Evolutionary conservation across 2,329 filamentous ascomycete genomes (phyloP), one percentile per base, ranked within the genome.

Genomic region (Xylariaceae sp.): DNA sequence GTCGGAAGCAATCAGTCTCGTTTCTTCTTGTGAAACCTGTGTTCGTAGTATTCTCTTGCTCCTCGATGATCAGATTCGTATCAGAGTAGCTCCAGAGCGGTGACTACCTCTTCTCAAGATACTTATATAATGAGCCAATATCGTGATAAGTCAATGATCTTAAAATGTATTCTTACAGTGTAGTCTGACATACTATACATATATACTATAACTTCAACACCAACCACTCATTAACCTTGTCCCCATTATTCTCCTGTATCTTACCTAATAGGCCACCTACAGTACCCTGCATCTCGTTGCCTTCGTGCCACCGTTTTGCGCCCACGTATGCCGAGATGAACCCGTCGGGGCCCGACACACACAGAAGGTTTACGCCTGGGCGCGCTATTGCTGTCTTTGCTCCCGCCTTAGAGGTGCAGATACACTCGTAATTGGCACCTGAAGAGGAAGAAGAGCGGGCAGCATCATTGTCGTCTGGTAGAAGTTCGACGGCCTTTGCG

Each of bases 271-370:
- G 71, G 0, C 93, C 93, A 5, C 84, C 82, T 0, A 96, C 75
- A 0, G 84, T 80, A 0, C 93, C 93, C 68, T 96, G 92, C 9
- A 84, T 79, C 74, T 96, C 89, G 55, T 78, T 78, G 0, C 92
- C 91, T 24, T 82, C 82, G 9, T 81, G 77, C 90, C 91, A 96
- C 3, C 84, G 75, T 75, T 96, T 96, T 8, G 87, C 79, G 1
- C 95, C 94, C 2, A 92, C 91, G 75, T 90, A 91, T 62, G 89
- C 83, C 39, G 84, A 82, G 34, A 98, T 82, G 74, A 98, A 98
- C 0, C 95, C 94, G 51, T 96, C 91, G 0, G 95, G 94, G 0
- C 95, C 95, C 0, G 92, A 96, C 1, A 98, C 84, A 53, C 96
- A 79, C n/a, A 97, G 78, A 17, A 96, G 72, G 58, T 87, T 87